Base-by-base conservation (phyloP, 495 filamentous ascomycete species). In the Xylaria acuta region DNA sequence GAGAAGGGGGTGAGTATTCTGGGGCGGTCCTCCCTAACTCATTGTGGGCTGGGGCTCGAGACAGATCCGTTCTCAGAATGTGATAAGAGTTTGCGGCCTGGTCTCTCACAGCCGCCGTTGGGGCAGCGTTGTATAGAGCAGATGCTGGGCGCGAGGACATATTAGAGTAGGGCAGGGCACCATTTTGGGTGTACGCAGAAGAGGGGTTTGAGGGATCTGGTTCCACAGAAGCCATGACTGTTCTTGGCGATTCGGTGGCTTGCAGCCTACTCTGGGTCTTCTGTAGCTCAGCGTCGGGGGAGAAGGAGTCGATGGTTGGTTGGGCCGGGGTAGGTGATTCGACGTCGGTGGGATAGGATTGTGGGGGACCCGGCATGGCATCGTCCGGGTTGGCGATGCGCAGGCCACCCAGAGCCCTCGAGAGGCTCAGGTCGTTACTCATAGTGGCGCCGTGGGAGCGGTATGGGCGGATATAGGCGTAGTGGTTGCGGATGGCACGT, bases 381-480 rank as follows among this genome's bases (percentile, higher is more conserved):
- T 96, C 90, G 85, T 98, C 95, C 53, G 97, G 96, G 80, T 99
- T 99, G 72, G 97, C 97, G 78, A 98, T 98, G 75, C 96, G 92
- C 80, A 99, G 86, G 75, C 97, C 97, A 66, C 97, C 97, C 74
- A 99, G 87, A 71, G 94, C 92, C 82, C 94, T 92, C 68, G 96
- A 97, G 64, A 99, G 89, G 80, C 93, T 98, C 75, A 97, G 83
- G 82, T 98, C 95, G 78, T 92, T 93, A 79, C 95, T 92, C 95
- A 97, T 98, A 78, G 41, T 80, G 73, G 72, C 53, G 58, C 67
- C 66, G 54, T 9, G 40, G 22, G 47, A 64, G 43, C 47, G 5
- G 3, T 53, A 63, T 59, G 40, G 45, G 22, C 1, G 8, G 54
- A 49, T 22, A 8, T n/a, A 41, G n/a, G 34, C 25, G 64, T 54